Conservation (phyloP, 2,329 filamentous ascomycete species). For the Fonsecaea pedrosoi region DNA sequence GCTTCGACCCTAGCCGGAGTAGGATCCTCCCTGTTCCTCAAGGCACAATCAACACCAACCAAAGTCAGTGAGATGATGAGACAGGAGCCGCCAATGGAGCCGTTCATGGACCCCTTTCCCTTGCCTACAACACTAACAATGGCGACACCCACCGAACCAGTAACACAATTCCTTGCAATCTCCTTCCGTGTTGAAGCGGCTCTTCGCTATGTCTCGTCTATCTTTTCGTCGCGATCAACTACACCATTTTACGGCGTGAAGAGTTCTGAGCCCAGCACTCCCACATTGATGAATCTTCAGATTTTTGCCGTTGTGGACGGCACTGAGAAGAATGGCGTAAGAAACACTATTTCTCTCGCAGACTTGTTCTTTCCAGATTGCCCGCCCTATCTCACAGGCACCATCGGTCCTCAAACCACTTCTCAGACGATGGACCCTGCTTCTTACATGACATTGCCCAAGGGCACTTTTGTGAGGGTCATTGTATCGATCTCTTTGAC, state of each 20-base stretch:
- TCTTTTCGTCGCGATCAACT: neutral
- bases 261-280: neutral
- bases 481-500: neutral
- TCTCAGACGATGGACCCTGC: neutral
- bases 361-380: conserved; percentile 30
- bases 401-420: neutral
- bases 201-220: conserved; percentile 15
- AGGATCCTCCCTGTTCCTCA: neutral
- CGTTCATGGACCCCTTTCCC: conserved; percentile 7
- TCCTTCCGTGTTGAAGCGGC: conserved; percentile 21
- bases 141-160: neutral
- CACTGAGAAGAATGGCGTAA: neutral
- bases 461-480: neutral
- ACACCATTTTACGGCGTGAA: neutral
- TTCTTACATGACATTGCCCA: too few relatives aligned
- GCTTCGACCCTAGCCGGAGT: neutral
- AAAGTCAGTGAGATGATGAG: neutral
- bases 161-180: conserved; percentile 1
- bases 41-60: neutral
- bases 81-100: conserved; percentile 11
- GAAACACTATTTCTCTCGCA: conserved; percentile 8
- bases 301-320: conserved; percentile 8
- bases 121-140: neutral
- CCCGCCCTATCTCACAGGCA: conserved; percentile 25
- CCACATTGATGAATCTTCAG: neutral